Conservation (phyloP, 768 basidiomycete genomes). For the Phaeotremella skinneri region DNA sequence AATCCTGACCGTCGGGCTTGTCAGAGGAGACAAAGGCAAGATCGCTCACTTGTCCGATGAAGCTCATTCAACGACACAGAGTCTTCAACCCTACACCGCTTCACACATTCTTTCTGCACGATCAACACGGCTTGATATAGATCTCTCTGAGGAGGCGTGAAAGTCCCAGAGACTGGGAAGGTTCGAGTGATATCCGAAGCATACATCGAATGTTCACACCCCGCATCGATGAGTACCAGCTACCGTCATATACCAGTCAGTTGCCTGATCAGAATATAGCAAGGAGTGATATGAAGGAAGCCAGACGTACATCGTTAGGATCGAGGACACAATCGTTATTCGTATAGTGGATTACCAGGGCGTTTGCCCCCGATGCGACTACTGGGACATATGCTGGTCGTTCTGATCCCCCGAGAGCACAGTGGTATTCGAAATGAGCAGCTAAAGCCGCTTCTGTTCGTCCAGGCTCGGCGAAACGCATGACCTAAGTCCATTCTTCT, state of each 20-base stretch:
- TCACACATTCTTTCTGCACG: conserved; percentile 52
- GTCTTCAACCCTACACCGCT: conserved; percentile 53
- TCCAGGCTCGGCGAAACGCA: conserved; percentile 67
- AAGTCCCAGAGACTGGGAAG: conserved; percentile 78
- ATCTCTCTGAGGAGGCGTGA: conserved; percentile 74
- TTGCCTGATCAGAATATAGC: background rate
- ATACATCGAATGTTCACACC: conserved; percentile 87
- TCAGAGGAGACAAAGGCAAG: background rate
- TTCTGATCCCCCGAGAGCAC: conserved; percentile 72
- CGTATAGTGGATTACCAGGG: conserved; percentile 91
- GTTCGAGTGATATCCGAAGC: conserved; percentile 86
- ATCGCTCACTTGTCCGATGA: conserved; percentile 61
- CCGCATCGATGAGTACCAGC: conserved; percentile 78
- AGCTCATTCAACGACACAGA: conserved; percentile 69
- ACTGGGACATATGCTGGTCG: conserved; percentile 97
- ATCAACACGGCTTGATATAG: conserved; percentile 63
- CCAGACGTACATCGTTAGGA: conserved; percentile 62
- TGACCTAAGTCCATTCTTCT: conserved; percentile 61
- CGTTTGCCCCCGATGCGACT: conserved; percentile 87
- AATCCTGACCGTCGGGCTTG: background rate
- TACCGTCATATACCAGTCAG: conserved; percentile 13
- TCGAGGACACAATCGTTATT: conserved; percentile 76
- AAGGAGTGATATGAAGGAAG: background rate
- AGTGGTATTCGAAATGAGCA: conserved; percentile 88
- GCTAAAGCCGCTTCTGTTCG: conserved; percentile 63